phyloP scores from a whole-genome alignment of 2,329 filamentous ascomycete species.

The Clarireedia monteithiana region DNA sequence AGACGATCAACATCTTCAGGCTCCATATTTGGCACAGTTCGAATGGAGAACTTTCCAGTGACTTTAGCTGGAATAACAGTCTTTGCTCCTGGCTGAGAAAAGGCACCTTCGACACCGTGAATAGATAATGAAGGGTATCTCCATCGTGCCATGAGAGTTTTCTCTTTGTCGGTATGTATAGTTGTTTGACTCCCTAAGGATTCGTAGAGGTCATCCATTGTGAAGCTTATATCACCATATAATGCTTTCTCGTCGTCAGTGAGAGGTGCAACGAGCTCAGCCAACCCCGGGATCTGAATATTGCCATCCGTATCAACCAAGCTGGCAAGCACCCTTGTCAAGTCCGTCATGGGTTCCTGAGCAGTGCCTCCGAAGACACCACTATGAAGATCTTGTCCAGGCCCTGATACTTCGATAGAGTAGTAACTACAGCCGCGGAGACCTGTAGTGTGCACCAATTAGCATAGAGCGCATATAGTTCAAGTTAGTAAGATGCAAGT shows the following conservation, averaged over 20 bases:
- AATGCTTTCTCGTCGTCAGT: constrained; percentile 78
- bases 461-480: neutral
- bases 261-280: constrained; percentile 84
- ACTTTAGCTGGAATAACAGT: constrained; percentile 98
- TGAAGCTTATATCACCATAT: constrained; percentile 89
- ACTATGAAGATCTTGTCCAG: constrained; percentile 88
- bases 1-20: constrained; percentile 78
- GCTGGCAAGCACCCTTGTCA: constrained; percentile 72
- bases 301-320: constrained; percentile 87
- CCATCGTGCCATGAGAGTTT: constrained; percentile 93
- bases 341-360: constrained; percentile 97
- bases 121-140: constrained; percentile 88
- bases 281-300: constrained; percentile 89
- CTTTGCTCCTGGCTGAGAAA: constrained; percentile 88
- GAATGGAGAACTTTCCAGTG: constrained; percentile 95
- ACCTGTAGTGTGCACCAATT: constrained; percentile 29
- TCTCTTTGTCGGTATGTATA: constrained; percentile 83
- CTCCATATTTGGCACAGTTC: constrained; percentile 96
- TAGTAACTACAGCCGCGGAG: constrained; percentile 98
- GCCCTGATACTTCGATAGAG: constrained; percentile 81
- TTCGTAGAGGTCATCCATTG: constrained; percentile 91
- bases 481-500: neutral
- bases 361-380: constrained; percentile 95
- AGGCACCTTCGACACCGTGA: constrained; percentile 92
- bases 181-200: constrained; percentile 83